Evolutionary conservation across 768 basidiomycete species (phyloP).

Genomic region (Russula griseocarnosa): DNA sequence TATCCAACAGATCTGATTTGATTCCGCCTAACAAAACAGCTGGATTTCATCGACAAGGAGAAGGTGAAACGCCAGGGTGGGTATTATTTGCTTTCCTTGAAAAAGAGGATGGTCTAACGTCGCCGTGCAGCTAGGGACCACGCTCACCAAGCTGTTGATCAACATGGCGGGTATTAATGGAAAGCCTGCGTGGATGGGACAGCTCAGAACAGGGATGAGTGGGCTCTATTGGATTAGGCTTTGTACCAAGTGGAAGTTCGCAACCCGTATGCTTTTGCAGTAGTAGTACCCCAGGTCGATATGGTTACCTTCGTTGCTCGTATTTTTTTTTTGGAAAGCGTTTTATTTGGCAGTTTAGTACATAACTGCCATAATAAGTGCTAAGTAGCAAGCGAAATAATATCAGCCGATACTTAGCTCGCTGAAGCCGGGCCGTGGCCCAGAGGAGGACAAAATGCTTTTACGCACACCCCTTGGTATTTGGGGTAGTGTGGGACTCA

Average conservation of each 20-base stretch:
- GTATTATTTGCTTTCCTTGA: background rate
- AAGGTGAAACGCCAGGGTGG: constrained; percentile 42
- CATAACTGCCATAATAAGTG: too few species aligned
- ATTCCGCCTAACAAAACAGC: constrained; percentile 29
- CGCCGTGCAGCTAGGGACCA: background rate
- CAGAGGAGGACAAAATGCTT: too few species aligned
- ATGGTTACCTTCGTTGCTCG: too few species aligned
- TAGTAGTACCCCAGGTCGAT: background rate
- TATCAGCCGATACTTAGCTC: too few species aligned
- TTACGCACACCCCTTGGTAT: too few species aligned
- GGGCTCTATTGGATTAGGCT: background rate
- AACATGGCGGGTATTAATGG: background rate
- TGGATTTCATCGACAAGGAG: constrained; percentile 45
- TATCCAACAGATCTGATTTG: background rate
- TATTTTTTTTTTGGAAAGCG: too few species aligned
- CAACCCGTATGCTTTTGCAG: background rate
- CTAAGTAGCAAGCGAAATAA: too few species aligned
- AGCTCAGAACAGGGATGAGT: background rate
- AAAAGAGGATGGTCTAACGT: background rate
- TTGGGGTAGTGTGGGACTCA: too few species aligned
- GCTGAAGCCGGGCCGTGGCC: too few species aligned
- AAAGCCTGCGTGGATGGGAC: background rate
- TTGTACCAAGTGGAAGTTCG: background rate
- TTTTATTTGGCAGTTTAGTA: too few species aligned
- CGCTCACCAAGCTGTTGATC: background rate